Percentiles rank a stretch among this genome's conserved stretches.
phyloP scores from a whole-genome alignment of 2,329 filamentous ascomycete species.

The Aspergillus neotritici region DNA sequence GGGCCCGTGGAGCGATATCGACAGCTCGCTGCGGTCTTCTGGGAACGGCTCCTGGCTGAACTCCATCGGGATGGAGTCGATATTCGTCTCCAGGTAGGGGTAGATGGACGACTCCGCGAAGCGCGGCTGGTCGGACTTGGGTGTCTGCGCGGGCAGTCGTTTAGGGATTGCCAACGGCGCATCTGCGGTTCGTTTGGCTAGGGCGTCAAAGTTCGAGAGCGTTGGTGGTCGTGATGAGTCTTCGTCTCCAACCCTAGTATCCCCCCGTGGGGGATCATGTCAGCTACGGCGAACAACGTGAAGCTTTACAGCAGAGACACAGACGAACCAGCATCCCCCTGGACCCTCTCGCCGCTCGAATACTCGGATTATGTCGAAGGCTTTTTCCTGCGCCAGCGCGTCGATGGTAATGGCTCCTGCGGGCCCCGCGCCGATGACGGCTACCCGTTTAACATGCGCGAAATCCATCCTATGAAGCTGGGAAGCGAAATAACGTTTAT shows the following conservation, averaged over 20 bases:
- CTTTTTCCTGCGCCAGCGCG: not conserved
- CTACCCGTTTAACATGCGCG: not conserved
- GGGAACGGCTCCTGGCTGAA: not conserved
- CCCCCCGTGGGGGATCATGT: not conserved
- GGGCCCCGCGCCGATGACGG: constrained; percentile 2
- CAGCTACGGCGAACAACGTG: too few species aligned
- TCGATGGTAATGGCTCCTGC: constrained; percentile 3
- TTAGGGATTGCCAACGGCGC: too few species aligned
- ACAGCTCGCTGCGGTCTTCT: not conserved
- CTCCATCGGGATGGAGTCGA: not conserved
- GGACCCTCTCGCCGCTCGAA: not conserved
- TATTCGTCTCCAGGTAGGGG: not conserved
- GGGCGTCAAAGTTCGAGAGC: too few species aligned
- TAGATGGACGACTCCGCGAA: not conserved
- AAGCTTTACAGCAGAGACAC: not conserved
- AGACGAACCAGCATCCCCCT: not conserved
- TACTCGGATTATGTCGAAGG: not conserved
- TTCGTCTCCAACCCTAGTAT: not conserved
- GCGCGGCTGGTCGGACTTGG: not conserved
- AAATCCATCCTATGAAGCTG: not conserved
- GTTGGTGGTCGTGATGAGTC: too few species aligned
- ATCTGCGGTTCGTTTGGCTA: too few species aligned
- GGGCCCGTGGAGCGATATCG: not conserved
- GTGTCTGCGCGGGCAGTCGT: not conserved
- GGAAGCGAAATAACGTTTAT: too few species aligned